Base-by-base conservation (phyloP, 495 filamentous ascomycete species). In the Penicillium robsamsonii region DNA sequence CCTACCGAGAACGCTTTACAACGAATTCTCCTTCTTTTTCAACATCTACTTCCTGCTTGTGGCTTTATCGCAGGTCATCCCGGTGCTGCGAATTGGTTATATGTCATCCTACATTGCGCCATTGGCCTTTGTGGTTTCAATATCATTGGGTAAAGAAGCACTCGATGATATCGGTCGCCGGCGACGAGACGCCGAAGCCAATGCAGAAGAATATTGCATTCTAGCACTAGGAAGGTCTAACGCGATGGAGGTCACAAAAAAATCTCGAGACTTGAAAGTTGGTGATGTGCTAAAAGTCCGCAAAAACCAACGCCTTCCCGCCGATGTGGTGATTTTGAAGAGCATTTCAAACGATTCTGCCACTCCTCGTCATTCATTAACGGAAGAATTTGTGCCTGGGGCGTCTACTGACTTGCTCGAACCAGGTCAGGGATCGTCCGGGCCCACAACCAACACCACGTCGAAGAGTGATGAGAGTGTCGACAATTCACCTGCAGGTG, bases 11-110 rank as follows among this genome's bases (percentile, higher is more conserved):
- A 97, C 95, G 0, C 77, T 97, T 12, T 99, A 96, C 69, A 96
- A 97, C 75, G 95, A 99, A 63, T 99, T 99, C 67, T 96, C 91
- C 44, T 97, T 97, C 75, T 99, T 99, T 74, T 96, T 97, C 81
- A 99, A 99, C 78, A 86, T 97, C 66, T 99, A 99, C 65, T 99
- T 97, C 70, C 80, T 99, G 8, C 80, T 97, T 6, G 95, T 99
- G 5, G 95, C 95, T 8, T 73, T 97, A 41, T 96, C 92, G 13
- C 95, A 99, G 73, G 86, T 89, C 38, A 89, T 99, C 54, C 91
- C 92, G 15, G 79, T 89, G 8, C 71, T 99, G 40, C 83, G 90
- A 31, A 96, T 99, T 63, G 95, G 95, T 43, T 97, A 96, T 68
- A 82, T 97, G 57, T 91, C 89, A 12, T 96, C 94, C 2, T 99